A percentile compares a stretch with the other conserved stretches of the same genome.
phyloP scores from a whole-genome alignment of 345 rosid genomes.

The Noccaea caerulescens region DNA sequence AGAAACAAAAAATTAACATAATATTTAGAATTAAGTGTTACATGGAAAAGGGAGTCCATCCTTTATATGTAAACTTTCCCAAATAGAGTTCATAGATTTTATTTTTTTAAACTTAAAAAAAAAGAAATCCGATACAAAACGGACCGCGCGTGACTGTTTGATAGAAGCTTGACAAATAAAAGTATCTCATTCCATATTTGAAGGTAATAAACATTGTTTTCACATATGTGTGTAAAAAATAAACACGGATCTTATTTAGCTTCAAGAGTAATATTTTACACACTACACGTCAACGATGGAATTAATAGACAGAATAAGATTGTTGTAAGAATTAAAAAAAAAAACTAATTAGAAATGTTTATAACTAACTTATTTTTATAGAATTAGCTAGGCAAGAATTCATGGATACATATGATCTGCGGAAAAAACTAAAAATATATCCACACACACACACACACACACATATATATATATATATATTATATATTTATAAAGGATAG shows the following conservation, averaged over 20 bases:
- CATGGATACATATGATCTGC: slow-evolving; percentile 12
- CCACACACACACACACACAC: neutral
- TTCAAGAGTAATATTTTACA: neutral
- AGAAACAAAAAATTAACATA: too few species aligned
- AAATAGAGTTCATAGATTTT: neutral
- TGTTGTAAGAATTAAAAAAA: neutral
- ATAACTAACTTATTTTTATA: neutral
- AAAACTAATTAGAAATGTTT: neutral
- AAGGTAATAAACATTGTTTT: neutral
- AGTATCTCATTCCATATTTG: neutral
- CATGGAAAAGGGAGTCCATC: neutral
- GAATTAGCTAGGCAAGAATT: neutral
- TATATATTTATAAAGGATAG: neutral
- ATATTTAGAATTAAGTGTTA: neutral
- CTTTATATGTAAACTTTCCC: slow-evolving; percentile 5
- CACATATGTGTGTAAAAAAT: neutral
- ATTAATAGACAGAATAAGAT: slow-evolving; percentile 3
- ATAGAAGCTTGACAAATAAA: neutral
- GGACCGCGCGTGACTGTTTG: neutral
- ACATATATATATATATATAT: too few species aligned
- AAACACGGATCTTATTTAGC: neutral
- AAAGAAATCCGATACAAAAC: neutral
- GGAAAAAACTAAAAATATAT: slow-evolving; percentile 2
- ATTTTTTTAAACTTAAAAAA: too few species aligned
- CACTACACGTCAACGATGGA: neutral